These are phyloP conservation scores for Fusarium albidum DNA, from an alignment of 2,329 filamentous ascomycete genomes.

Conservation along the genomic window DNA sequence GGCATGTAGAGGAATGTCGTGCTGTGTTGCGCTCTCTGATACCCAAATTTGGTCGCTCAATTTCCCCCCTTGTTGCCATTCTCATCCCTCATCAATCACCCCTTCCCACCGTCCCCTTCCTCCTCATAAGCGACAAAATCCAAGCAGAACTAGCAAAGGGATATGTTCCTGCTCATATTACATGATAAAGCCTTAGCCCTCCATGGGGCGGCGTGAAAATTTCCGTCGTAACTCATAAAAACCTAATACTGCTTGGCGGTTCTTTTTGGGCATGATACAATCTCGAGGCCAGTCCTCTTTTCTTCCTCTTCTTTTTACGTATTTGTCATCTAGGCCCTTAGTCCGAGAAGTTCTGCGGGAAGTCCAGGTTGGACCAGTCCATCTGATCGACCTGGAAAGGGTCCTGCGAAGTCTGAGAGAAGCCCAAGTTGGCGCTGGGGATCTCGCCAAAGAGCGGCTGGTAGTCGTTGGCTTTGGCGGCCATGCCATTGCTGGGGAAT, in stretches of 20 bases:
- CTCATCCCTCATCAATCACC: constrained; percentile 10
- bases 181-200: constrained; percentile 31
- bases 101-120: constrained; percentile 10
- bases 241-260: constrained; percentile 28
- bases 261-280: constrained; percentile 32
- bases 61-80: constrained; percentile 10
- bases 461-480: constrained; percentile 49
- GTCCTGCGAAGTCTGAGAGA: constrained; percentile 61
- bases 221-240: constrained; percentile 38
- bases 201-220: constrained; percentile 26
- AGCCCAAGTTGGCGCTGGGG: constrained; percentile 59
- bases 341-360: constrained; percentile 43
- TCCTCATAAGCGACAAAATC: constrained; percentile 19
- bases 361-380: constrained; percentile 52
- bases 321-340: constrained; percentile 27
- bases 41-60: constrained; percentile 33
- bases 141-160: constrained; percentile 20
- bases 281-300: constrained; percentile 27
- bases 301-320: constrained; percentile 8
- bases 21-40: constrained; percentile 21
- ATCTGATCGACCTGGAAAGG: constrained; percentile 57
- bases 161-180: constrained; percentile 34
- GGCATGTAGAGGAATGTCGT: constrained; percentile 9
- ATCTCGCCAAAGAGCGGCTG: constrained; percentile 60
- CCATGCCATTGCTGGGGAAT: constrained; percentile 54